Percentiles rank a stretch among this genome's conserved stretches.
Conservation (phyloP, 2,329 filamentous ascomycete species). For the Sclerotinia borealis region DNA sequence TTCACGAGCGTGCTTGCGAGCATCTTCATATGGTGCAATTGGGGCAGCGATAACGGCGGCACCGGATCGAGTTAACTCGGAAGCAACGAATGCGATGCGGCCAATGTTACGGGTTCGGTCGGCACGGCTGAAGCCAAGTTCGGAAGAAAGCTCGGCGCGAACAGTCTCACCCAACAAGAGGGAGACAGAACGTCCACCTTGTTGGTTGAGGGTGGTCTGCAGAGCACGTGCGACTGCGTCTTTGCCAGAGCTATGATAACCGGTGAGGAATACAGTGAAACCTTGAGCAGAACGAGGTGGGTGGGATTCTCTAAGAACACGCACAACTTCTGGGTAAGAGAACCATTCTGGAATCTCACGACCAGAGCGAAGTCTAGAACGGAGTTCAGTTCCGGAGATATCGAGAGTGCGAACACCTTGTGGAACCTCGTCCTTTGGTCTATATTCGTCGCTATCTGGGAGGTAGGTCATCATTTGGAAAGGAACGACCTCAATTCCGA, state of each 20-base stretch:
- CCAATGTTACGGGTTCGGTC: slow-evolving; percentile 94
- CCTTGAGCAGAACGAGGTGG: slow-evolving; percentile 86
- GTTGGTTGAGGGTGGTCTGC: slow-evolving; percentile 96
- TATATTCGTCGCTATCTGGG: slow-evolving; percentile 94
- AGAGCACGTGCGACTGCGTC: slow-evolving; percentile 92
- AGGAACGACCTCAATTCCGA: slow-evolving; percentile 96
- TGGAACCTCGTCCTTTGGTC: slow-evolving; percentile 82
- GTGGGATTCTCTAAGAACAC: slow-evolving; percentile 92
- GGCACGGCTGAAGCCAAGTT: slow-evolving; percentile 89
- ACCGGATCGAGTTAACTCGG: slow-evolving; percentile 86
- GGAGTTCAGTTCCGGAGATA: slow-evolving; percentile 86
- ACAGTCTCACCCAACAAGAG: slow-evolving; percentile 95
- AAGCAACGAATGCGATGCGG: slow-evolving; percentile 92
- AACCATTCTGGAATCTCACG: slow-evolving; percentile 98
- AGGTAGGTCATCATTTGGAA: slow-evolving; percentile 99
- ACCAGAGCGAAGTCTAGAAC: slow-evolving; percentile 81
- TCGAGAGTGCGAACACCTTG: slow-evolving; percentile 78
- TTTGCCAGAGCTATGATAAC: slow-evolving; percentile 95
- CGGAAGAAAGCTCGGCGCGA: slow-evolving; percentile 83
- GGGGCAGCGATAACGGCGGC: slow-evolving; percentile 94
- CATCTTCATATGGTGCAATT: slow-evolving; percentile 84
- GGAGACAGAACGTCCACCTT: slow-evolving; percentile 89
- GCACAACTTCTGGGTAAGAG: slow-evolving; percentile 98
- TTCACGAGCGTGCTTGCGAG: slow-evolving; percentile 72
- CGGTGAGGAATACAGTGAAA: slow-evolving; percentile 97